These are phyloP conservation scores for Macadamia tetraphylla DNA, from an alignment of 164 flowering plant species.

Conservation along the genomic window DNA sequence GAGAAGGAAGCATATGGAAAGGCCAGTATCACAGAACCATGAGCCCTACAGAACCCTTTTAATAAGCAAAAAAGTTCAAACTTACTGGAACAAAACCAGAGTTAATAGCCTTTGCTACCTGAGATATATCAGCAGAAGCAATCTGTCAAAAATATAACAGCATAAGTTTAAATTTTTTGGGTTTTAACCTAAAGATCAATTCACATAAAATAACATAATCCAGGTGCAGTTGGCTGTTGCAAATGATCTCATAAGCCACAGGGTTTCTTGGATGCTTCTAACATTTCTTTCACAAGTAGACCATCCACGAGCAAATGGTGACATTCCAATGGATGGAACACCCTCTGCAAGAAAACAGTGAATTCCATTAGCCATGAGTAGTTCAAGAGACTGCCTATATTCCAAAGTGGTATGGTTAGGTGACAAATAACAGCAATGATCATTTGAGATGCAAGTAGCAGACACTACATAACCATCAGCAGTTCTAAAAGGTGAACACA, in stretches of 20 bases:
- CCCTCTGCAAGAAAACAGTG: slow-evolving; percentile 60
- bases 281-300: slow-evolving; percentile 78
- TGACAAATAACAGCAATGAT: background rate
- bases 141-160: slow-evolving; percentile 39
- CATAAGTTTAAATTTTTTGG: slow-evolving; percentile 6
- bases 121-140: slow-evolving; percentile 49
- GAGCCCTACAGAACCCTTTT: background rate
- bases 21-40: background rate
- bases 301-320: slow-evolving; percentile 99
- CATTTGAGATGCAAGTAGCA: background rate
- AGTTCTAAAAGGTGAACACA: too few species aligned
- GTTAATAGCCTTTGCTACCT: slow-evolving; percentile 51
- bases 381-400: background rate
- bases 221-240: background rate
- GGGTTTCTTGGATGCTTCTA: slow-evolving; percentile 24
- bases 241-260: slow-evolving; percentile 11
- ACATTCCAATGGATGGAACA: slow-evolving; percentile 87
- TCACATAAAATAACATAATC: background rate
- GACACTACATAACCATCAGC: background rate
- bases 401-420: background rate
- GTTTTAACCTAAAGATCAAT: background rate
- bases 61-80: slow-evolving; percentile 8
- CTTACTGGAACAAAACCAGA: slow-evolving; percentile 91
- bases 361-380: slow-evolving; percentile 9
- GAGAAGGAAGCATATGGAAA: background rate